Conservation (phyloP, 2,329 filamentous ascomycete genomes). For the Apiospora phragmitis region DNA sequence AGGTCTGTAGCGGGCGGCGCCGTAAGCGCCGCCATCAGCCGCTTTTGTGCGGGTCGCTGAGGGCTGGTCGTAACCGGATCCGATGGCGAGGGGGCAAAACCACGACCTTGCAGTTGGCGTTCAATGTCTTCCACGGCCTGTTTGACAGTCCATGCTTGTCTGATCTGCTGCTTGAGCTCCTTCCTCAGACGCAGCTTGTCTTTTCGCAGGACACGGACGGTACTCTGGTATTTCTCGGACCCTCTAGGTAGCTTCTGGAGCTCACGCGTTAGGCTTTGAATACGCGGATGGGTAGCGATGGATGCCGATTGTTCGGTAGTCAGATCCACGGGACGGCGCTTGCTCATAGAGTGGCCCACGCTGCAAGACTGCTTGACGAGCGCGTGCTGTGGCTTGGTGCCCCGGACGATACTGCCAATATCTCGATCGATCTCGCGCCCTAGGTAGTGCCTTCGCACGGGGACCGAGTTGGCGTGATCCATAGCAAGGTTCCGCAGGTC, state of each 20-base stretch:
- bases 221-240: constrained; percentile 9
- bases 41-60: constrained; percentile 19
- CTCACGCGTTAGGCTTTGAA: not conserved
- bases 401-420: not conserved
- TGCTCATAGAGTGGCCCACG: constrained; percentile 20
- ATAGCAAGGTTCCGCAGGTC: constrained; percentile 12
- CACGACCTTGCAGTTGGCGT: constrained; percentile 19
- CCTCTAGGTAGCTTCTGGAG: not conserved
- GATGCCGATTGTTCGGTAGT: constrained; percentile 17
- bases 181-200: constrained; percentile 20
- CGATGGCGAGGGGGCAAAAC: constrained; percentile 15
- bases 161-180: constrained; percentile 18
- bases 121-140: constrained; percentile 24
- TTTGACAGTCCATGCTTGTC: constrained; percentile 19
- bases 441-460: constrained; percentile 12
- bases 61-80: constrained; percentile 7
- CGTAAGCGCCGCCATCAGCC: constrained; percentile 18
- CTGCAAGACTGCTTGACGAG: constrained; percentile 21
- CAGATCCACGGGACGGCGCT: constrained; percentile 17
- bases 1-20: constrained; percentile 13
- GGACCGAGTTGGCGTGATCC: constrained; percentile 7
- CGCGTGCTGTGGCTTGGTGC: constrained; percentile 17
- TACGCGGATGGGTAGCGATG: constrained; percentile 15
- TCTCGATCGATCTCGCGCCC: constrained; percentile 5
- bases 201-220: constrained; percentile 12